Percentiles rank a stretch among this genome's conserved stretches.
phyloP scores from a whole-genome alignment of 768 basidiomycete genomes.

The Kwoniella pini region DNA sequence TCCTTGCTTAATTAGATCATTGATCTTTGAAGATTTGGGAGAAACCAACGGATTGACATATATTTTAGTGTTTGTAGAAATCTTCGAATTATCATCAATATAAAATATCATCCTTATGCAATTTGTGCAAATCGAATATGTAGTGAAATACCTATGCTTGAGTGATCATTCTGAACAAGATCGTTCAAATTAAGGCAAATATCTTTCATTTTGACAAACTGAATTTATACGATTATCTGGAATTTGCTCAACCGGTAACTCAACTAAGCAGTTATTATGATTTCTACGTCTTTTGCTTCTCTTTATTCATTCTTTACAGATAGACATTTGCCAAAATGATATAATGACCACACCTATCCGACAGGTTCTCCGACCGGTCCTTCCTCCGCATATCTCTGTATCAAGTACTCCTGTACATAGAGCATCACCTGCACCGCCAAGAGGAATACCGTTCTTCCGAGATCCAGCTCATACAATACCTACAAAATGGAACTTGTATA shows the following conservation, averaged over 20 bases:
- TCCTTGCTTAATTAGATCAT: slow-evolving; percentile 49
- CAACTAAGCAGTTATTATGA: not conserved
- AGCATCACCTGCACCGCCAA: not conserved
- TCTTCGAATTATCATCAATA: no score
- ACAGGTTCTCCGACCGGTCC: slow-evolving; percentile 7
- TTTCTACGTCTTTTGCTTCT: not conserved
- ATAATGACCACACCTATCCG: slow-evolving; percentile 8
- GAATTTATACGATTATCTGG: no score
- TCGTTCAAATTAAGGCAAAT: no score
- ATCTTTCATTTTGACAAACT: no score
- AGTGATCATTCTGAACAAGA: no score
- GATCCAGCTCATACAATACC: slow-evolving; percentile 74
- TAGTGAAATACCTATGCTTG: no score
- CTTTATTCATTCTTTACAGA: not conserved
- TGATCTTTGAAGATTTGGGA: slow-evolving; percentile 51
- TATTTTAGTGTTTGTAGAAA: not conserved
- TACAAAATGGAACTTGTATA: slow-evolving; percentile 74
- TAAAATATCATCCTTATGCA: no score
- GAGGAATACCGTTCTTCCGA: slow-evolving; percentile 63
- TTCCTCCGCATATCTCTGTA: not conserved
- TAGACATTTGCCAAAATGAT: not conserved
- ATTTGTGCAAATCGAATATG: no score
- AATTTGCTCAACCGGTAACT: not conserved
- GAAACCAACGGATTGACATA: slow-evolving; percentile 53
- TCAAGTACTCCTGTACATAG: not conserved